Conservation (phyloP, 768 basidiomycete genomes). For the Galerina sulciceps region DNA sequence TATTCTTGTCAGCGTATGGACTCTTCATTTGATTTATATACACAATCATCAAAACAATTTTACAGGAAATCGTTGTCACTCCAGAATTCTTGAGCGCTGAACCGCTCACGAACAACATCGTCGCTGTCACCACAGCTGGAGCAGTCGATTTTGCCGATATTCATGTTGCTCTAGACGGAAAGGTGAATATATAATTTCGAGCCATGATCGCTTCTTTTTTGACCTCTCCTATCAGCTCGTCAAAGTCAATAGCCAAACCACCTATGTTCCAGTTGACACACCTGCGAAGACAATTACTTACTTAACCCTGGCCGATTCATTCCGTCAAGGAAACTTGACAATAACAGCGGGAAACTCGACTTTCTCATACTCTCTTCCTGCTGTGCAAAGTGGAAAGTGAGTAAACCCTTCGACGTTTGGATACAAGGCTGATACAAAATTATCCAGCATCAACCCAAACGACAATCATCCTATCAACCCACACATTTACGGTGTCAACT, state of each 20-base stretch:
- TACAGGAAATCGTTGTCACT: constrained; percentile 44
- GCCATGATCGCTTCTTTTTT: neutral
- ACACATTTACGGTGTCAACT: constrained; percentile 58
- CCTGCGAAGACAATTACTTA: constrained; percentile 54
- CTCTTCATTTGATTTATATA: neutral
- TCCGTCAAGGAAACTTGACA: constrained; percentile 44
- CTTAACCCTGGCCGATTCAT: constrained; percentile 41
- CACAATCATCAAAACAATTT: neutral
- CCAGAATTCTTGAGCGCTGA: constrained; percentile 58
- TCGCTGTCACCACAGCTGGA: constrained; percentile 54
- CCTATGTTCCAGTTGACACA: constrained; percentile 48
- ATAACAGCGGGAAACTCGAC: constrained; percentile 44
- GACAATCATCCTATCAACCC: constrained; percentile 47
- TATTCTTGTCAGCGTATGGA: constrained; percentile 42
- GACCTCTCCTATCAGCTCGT: constrained; percentile 26
- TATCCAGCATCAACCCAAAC: constrained; percentile 37
- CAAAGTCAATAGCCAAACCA: constrained; percentile 35
- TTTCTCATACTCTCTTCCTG: constrained; percentile 48
- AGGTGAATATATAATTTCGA: constrained; percentile 25
- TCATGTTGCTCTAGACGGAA: constrained; percentile 40
- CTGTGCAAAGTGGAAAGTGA: constrained; percentile 45
- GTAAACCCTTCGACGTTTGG: neutral
- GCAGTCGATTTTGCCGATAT: constrained; percentile 45
- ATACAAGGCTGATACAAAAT: neutral
- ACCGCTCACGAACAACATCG: constrained; percentile 48